phyloP scores from a whole-genome alignment of 345 rosid species.

The Populus pruinosa region DNA sequence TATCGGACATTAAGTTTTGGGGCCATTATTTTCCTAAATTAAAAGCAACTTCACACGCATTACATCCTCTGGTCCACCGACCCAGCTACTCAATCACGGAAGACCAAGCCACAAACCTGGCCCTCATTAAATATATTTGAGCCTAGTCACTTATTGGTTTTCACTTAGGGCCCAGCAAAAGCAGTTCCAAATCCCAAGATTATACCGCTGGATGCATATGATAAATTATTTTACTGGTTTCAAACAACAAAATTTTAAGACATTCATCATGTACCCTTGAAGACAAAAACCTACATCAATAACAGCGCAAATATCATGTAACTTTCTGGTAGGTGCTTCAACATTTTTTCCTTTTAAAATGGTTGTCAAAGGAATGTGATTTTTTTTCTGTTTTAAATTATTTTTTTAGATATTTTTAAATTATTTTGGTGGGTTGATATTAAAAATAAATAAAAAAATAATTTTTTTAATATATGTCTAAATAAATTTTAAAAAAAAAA shows the following conservation, averaged over 20 bases:
- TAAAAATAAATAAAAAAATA: too few species aligned
- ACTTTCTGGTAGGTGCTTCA: not conserved
- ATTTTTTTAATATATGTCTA: too few species aligned
- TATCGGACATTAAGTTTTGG: too few species aligned
- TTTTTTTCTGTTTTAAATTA: too few species aligned
- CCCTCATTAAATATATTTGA: not conserved
- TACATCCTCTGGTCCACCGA: conserved; percentile 2
- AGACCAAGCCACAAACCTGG: not conserved
- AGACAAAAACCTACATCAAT: not conserved
- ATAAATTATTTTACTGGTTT: not conserved
- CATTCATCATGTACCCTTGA: conserved; percentile 1
- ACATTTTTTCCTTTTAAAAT: too few species aligned
- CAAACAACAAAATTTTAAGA: not conserved
- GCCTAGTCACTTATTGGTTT: not conserved
- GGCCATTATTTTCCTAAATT: not conserved
- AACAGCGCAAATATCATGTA: not conserved
- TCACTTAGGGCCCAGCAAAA: not conserved
- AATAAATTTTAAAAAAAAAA: too few species aligned
- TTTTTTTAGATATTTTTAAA: too few species aligned
- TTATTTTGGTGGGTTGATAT: accelerated
- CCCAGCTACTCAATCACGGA: not conserved
- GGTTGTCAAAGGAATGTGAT: too few species aligned
- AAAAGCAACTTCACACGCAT: not conserved
- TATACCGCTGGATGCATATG: not conserved
- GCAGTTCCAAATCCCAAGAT: not conserved